Conservation (phyloP, 179 eudicot genomes). For the Corrigiola litoralis region DNA sequence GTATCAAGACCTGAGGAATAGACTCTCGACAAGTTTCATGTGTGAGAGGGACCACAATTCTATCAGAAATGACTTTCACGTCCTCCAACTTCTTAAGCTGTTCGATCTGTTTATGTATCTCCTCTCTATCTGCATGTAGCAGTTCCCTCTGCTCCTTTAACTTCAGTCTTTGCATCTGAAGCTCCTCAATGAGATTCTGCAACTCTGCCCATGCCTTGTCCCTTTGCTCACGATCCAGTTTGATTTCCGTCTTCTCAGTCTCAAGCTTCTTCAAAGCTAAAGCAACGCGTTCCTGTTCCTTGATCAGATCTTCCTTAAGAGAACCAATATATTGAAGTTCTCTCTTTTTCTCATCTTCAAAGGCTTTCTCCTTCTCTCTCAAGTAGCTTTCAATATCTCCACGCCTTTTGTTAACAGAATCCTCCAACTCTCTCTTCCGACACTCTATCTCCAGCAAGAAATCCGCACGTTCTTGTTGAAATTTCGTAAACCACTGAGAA, state of each 20-base stretch:
- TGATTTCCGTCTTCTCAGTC: slow-evolving; percentile 64
- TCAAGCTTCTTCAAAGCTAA: slow-evolving; percentile 68
- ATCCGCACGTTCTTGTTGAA: slow-evolving; percentile 79
- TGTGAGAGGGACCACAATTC: slow-evolving; percentile 30
- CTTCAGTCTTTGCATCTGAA: slow-evolving; percentile 70
- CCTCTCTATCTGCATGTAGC: slow-evolving; percentile 70
- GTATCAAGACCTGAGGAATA: slow-evolving; percentile 24
- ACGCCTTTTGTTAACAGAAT: slow-evolving; percentile 61
- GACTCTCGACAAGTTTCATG: slow-evolving; percentile 27
- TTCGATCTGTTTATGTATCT: slow-evolving; percentile 66
- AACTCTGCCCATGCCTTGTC: slow-evolving; percentile 88
- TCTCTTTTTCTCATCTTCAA: slow-evolving; percentile 78
- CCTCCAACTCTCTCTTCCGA: slow-evolving; percentile 72
- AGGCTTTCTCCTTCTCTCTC: slow-evolving; percentile 55
- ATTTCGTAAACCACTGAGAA: slow-evolving; percentile 73
- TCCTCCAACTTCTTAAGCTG: slow-evolving; percentile 66
- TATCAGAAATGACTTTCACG: slow-evolving; percentile 44
- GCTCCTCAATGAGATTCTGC: slow-evolving; percentile 70
- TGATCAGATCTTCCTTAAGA: slow-evolving; percentile 49
- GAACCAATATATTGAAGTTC: slow-evolving; percentile 57
- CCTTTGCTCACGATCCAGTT: slow-evolving; percentile 67
- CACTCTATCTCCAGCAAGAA: slow-evolving; percentile 66
- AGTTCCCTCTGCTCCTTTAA: slow-evolving; percentile 87
- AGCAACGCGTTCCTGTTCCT: slow-evolving; percentile 61
- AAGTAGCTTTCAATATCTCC: slow-evolving; percentile 78